phyloP scores from a whole-genome alignment of 768 basidiomycete species.

The Neoboletus magnificus region DNA sequence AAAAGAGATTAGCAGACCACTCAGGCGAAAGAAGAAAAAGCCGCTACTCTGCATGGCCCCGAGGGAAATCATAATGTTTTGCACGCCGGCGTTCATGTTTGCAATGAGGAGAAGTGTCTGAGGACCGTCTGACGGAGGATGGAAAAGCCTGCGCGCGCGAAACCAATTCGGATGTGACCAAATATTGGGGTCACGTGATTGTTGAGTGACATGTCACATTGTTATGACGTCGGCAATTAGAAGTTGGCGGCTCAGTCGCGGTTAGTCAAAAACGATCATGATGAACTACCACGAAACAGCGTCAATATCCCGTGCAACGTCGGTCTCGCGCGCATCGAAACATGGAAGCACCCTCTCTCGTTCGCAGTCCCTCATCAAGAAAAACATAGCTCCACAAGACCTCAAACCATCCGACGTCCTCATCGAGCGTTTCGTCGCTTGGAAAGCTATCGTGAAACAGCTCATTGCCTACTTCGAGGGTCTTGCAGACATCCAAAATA shows the following conservation, averaged over 20 bases:
- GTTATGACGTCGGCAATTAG: conserved; percentile 21
- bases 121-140: conserved; percentile 14
- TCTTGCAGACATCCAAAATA: conserved; percentile 83
- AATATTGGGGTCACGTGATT: conserved; percentile 10
- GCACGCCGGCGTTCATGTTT: conserved; percentile 70
- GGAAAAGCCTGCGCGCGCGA: background rate
- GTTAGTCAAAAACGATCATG: background rate
- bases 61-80: conserved; percentile 86
- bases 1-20: background rate
- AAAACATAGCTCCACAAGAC: conserved; percentile 87
- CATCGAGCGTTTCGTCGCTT: conserved; percentile 90
- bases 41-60: conserved; percentile 84
- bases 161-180: background rate
- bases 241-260: background rate
- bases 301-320: conserved; percentile 67
- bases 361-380: conserved; percentile 88
- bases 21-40: background rate
- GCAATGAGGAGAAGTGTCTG: conserved; percentile 12
- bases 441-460: conserved; percentile 97
- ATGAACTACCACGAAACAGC: conserved; percentile 44
- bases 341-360: conserved; percentile 73
- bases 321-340: conserved; percentile 60
- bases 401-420: conserved; percentile 92
- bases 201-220: conserved; percentile 14
- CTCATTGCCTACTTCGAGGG: conserved; percentile 82